phyloP scores from a whole-genome alignment of 2,329 filamentous ascomycete species.

The Aquanectria penicillioides region DNA sequence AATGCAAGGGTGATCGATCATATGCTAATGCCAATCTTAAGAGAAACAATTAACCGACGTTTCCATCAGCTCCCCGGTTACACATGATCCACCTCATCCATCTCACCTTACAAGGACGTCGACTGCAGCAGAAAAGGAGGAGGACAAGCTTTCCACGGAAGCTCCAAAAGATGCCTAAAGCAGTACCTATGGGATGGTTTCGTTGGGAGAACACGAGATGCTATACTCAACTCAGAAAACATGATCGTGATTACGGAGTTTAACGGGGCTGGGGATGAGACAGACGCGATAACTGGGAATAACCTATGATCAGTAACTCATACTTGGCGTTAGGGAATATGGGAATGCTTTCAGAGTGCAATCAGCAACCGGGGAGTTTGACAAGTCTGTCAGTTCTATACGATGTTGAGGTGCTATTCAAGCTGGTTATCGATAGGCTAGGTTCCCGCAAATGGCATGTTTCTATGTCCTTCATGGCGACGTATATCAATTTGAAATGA shows the following conservation, averaged over 20 bases:
- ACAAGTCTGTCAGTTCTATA: no score
- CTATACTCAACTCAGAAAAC: constrained; percentile 7
- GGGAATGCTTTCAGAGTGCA: not conserved
- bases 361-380: not conserved
- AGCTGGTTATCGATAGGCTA: no score
- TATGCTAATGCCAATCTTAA: no score
- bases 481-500: no score
- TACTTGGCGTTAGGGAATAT: constrained; percentile 28
- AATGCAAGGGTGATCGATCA: not conserved
- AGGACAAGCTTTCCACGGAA: constrained; percentile 26
- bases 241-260: constrained; percentile 27
- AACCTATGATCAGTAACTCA: constrained; percentile 4
- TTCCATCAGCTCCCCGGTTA: constrained; percentile 43
- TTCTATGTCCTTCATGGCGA: no score
- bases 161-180: constrained; percentile 29
- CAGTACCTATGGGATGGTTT: not conserved
- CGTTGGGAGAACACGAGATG: not conserved
- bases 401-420: no score
- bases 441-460: no score
- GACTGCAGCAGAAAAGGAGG: constrained; percentile 54
- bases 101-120: constrained; percentile 61
- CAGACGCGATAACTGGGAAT: not conserved
- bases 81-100: constrained; percentile 58
- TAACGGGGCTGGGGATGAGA: constrained; percentile 13
- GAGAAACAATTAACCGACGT: constrained; percentile 63